Evolutionary conservation across 192 early-diverging fungal species (phyloP).

Genomic region (Backusella tarrabulga): DNA sequence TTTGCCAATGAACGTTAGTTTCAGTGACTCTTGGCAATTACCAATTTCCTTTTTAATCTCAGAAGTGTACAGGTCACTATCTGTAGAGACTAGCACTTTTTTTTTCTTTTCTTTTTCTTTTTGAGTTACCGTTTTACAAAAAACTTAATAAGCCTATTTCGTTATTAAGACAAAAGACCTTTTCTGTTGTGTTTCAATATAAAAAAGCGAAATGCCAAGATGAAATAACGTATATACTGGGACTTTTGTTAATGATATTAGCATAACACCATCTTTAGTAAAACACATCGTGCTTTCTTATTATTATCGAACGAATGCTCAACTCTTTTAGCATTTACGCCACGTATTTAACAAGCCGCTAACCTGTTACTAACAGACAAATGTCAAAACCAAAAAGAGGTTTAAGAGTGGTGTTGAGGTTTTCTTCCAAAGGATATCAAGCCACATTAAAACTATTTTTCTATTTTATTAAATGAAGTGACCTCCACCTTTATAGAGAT

Average conservation of each 20-base stretch:
- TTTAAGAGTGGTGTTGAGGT: neutral
- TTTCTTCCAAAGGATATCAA: neutral
- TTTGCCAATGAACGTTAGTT: neutral
- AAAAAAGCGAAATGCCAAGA: neutral
- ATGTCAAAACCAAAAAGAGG: neutral
- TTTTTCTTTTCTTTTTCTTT: neutral
- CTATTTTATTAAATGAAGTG: neutral
- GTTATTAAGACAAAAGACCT: neutral
- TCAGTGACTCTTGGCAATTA: neutral
- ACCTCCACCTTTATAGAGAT: neutral
- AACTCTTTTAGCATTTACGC: neutral
- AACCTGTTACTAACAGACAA: neutral
- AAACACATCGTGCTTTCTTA: neutral
- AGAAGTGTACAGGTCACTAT: neutral
- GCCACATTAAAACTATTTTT: neutral
- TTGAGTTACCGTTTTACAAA: neutral
- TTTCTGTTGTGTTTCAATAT: neutral
- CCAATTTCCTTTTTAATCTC: neutral
- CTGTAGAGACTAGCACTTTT: neutral
- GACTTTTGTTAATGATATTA: neutral
- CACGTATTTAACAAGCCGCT: neutral
- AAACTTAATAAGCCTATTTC: neutral
- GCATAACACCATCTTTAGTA: neutral
- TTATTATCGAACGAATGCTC: neutral
- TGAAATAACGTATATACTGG: neutral